Evolutionary conservation across 2,329 filamentous ascomycete species (phyloP).

Genomic region (Penicillium sp.): DNA sequence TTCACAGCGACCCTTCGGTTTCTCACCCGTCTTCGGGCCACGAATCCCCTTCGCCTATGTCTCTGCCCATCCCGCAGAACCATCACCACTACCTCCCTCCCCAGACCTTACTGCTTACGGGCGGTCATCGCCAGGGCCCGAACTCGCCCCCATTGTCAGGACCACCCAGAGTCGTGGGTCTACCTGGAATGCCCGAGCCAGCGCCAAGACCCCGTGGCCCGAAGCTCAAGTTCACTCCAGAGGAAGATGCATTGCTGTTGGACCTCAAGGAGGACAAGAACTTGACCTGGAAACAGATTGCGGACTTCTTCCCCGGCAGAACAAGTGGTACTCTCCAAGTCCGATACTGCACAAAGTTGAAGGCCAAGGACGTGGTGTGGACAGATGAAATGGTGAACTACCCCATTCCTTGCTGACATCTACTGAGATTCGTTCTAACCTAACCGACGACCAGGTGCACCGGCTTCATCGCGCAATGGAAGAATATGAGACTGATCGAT

Average conservation of each 20-base stretch:
- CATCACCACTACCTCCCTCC: conserved; percentile 83
- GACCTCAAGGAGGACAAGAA: conserved; percentile 94
- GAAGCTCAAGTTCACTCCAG: conserved; percentile 89
- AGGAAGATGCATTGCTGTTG: conserved; percentile 83
- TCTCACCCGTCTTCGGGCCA: conserved; percentile 30
- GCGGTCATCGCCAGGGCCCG: conserved; percentile 58
- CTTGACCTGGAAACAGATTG: conserved; percentile 95
- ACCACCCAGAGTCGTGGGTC: conserved; percentile 80
- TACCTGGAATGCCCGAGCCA: conserved; percentile 81
- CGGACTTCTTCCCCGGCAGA: conserved; percentile 89
- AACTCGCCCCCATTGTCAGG: conserved; percentile 46
- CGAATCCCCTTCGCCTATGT: conserved; percentile 40
- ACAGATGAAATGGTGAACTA: conserved; percentile 78
- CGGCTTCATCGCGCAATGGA: conserved; percentile 40
- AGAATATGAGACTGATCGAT: conserved; percentile 65
- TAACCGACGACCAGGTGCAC: conserved; percentile 29
- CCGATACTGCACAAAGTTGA: conserved; percentile 90
- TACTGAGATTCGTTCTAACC: not conserved
- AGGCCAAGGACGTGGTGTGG: conserved; percentile 91
- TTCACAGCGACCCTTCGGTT: conserved; percentile 31
- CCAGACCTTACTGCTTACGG: conserved; percentile 65
- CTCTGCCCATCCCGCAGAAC: conserved; percentile 51
- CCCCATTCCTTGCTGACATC: not conserved
- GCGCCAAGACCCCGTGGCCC: conserved; percentile 78
- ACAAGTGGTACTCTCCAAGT: conserved; percentile 90